These are phyloP conservation scores for Heteromeles arbutifolia DNA, from an alignment of 306 rosid genomes.

Conservation along the genomic window DNA sequence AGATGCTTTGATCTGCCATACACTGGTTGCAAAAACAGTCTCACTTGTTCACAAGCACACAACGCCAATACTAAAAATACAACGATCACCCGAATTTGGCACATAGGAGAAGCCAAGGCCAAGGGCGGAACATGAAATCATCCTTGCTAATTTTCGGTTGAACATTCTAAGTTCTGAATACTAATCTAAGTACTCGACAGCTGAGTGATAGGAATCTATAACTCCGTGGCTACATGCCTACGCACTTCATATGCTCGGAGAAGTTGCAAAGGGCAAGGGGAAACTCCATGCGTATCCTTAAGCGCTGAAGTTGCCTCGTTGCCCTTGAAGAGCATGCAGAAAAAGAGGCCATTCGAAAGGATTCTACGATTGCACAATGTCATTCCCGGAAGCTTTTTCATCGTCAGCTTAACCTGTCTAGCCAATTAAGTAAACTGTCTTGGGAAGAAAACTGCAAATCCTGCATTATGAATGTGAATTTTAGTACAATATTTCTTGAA, in stretches of 20 bases:
- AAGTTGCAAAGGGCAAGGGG: conserved; percentile 1
- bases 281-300: neutral
- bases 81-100: neutral
- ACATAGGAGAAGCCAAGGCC: neutral
- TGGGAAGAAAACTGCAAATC: conserved; percentile 64
- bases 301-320: neutral
- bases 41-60: neutral
- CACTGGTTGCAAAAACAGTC: conserved; percentile 3
- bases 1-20: neutral
- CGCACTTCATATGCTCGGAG: neutral
- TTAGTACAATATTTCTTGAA: neutral
- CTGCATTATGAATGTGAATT: conserved; percentile 31
- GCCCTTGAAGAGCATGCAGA: neutral
- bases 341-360: neutral
- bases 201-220: neutral
- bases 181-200: neutral
- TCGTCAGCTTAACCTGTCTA: conserved; percentile 36
- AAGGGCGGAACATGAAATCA: neutral
- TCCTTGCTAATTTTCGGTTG: neutral
- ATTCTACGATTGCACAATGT: conserved; percentile 5
- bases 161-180: neutral
- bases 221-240: neutral
- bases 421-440: conserved; percentile 60
- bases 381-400: conserved; percentile 9
- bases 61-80: conserved; percentile 1